These are phyloP conservation scores for Lentinula guzmanii DNA, from an alignment of 768 basidiomycete species.

Conservation along the genomic window DNA sequence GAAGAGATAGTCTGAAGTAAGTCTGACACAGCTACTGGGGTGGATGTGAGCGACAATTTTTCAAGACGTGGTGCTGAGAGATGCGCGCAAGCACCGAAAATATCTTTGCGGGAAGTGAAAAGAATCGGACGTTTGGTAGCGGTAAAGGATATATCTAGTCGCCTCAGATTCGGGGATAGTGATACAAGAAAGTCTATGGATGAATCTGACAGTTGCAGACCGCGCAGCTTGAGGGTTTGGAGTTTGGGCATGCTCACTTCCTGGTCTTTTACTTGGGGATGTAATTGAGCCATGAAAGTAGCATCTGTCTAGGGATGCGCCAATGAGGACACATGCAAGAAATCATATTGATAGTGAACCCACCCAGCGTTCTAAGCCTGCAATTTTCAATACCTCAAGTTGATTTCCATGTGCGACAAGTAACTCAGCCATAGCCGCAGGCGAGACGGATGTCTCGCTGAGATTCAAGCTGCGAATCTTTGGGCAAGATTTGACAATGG, in stretches of 20 bases:
- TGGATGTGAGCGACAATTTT: conserved; percentile 63
- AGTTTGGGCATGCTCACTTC: conserved; percentile 31
- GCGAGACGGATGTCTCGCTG: conserved; percentile 53
- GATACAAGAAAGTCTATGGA: conserved; percentile 36
- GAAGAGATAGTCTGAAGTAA: conserved; percentile 31
- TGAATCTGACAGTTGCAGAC: conserved; percentile 43
- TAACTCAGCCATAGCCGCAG: conserved; percentile 39
- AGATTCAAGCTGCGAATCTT: conserved; percentile 46
- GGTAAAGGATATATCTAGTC: conserved; percentile 66
- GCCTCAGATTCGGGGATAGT: conserved; percentile 43
- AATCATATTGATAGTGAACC: conserved; percentile 13
- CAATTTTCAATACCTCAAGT: conserved; percentile 54
- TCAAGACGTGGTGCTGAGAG: conserved; percentile 28
- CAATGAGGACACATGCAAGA: neutral
- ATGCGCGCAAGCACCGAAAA: neutral
- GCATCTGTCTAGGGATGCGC: conserved; percentile 45
- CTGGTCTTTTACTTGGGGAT: conserved; percentile 17
- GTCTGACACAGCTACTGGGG: conserved; percentile 32
- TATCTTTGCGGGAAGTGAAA: conserved; percentile 7
- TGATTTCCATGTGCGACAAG: conserved; percentile 29
- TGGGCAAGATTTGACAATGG: conserved; percentile 34
- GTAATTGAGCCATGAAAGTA: conserved; percentile 39
- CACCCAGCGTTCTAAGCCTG: conserved; percentile 59
- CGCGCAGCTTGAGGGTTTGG: conserved; percentile 53
- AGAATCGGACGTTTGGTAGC: conserved; percentile 32